Evolutionary conservation across 352 stramenopile genomes (phyloP).

Genomic region (Phytophthora sp.): DNA sequence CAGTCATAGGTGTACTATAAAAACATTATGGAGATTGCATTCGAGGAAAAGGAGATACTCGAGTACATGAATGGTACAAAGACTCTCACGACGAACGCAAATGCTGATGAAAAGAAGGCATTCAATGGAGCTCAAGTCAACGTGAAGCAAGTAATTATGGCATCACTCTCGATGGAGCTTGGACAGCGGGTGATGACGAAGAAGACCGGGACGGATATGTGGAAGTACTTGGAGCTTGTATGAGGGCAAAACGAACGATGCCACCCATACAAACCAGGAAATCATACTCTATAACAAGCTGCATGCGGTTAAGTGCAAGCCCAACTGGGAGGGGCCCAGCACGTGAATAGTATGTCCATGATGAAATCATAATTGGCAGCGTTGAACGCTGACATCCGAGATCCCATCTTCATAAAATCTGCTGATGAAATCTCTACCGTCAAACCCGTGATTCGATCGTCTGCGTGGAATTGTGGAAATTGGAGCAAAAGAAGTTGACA

Average conservation of each 20-base stretch:
- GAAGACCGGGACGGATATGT: constrained; percentile 6
- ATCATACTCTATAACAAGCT: constrained; percentile 17
- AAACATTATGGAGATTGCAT: background rate
- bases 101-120: background rate
- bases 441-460: background rate
- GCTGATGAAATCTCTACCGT: background rate
- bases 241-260: constrained; percentile 7
- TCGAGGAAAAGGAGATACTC: background rate
- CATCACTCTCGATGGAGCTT: background rate
- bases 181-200: constrained; percentile 12
- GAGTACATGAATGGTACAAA: background rate
- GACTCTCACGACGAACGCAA: background rate
- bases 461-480: background rate
- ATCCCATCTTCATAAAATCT: background rate
- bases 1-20: constrained; percentile 2
- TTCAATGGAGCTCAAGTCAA: background rate
- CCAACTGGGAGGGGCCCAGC: background rate
- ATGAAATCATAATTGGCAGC: no score
- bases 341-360: background rate
- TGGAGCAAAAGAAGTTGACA: no score
- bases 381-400: background rate
- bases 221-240: constrained; percentile 2
- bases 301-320: constrained; percentile 6
- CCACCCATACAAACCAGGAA: constrained; percentile 8
- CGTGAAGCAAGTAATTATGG: background rate